Base-by-base conservation (phyloP, 345 rosid species). In the Ailanthus altissimus region DNA sequence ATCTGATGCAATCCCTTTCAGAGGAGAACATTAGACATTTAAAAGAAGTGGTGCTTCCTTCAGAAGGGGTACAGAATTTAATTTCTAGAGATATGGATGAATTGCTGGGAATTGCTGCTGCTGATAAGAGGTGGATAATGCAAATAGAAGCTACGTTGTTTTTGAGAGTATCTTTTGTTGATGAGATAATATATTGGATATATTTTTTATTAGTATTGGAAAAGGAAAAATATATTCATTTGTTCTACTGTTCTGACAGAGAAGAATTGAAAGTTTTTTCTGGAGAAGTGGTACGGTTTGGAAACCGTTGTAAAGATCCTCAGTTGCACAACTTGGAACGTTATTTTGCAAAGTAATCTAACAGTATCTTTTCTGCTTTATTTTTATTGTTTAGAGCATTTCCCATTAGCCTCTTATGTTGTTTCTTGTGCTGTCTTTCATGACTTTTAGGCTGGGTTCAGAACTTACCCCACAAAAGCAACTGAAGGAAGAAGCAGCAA, bases 221-320 rank as follows among this genome's bases (percentile, higher is more conserved):
- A 56, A 61, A 43, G n/a, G 14, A 59, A 50, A 9, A 57, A 57
- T 73, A 43, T 56, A 78, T 72, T 54, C 26, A 69, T 45, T 63
- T 21, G 26, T 58, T 67, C 2, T 61, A 59, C 66, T 69, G 70
- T 61, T 80, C n/a, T 72, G 60, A 65, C 89, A 96, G 99, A 84
- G 99, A 93, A 78, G 99, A 92, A 77, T 82, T 93, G 72, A 93
- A 84, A 84, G 83, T 96, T 53, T 96, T 96, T 76, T 87, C 97
- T 14, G 86, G 97, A 79, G 99, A 96, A 82, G 99, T 96, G 82
- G 97, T 93, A 54, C 98, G 99, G 59, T 96, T 96, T 75, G 99
- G 99, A 70, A 96, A 93, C 81, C 98, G 92, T 79, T 96, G 98
- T 81, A 93, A 93, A 86, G 99, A 96, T 89, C 99, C 98, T 78